Conservation (phyloP, 805 yeast genomes). For the Pichia ethanolica region DNA sequence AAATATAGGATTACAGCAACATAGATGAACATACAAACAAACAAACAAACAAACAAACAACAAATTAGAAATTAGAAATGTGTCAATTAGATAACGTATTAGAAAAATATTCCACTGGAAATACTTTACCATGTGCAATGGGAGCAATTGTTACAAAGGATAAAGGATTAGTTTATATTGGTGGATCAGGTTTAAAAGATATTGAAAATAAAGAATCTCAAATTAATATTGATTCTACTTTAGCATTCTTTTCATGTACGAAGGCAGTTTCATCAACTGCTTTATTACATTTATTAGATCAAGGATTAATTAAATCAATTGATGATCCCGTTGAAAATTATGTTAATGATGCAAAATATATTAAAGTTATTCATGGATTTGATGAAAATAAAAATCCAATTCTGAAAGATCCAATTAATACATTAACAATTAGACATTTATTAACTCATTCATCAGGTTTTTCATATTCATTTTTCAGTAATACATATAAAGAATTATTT, state of each 20-base stretch:
- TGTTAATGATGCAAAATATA: neutral
- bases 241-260: constrained; percentile 6
- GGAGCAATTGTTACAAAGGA: constrained; percentile 4
- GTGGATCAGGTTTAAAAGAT: constrained; percentile 1
- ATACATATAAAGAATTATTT: neutral
- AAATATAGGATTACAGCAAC: too few relatives aligned
- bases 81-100: neutral
- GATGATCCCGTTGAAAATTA: constrained; percentile 8
- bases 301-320: constrained; percentile 2
- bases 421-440: constrained; percentile 4
- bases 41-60: too few relatives aligned
- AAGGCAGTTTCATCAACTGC: constrained; percentile 7
- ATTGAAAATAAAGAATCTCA: neutral
- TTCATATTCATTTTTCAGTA: constrained; percentile 5
- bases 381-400: neutral
- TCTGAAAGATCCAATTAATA: neutral
- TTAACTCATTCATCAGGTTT: constrained; percentile 7
- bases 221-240: neutral
- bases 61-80: neutral
- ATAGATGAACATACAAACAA: too few relatives aligned
- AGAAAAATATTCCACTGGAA: neutral
- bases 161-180: constrained; percentile 2
- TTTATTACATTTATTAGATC: constrained; percentile 1
- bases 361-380: neutral
- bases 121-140: constrained; percentile 1